Percentiles rank a stretch among this genome's conserved stretches.
phyloP scores from a whole-genome alignment of 169 alveolate genomes.

The Eimeria maxima region DNA sequence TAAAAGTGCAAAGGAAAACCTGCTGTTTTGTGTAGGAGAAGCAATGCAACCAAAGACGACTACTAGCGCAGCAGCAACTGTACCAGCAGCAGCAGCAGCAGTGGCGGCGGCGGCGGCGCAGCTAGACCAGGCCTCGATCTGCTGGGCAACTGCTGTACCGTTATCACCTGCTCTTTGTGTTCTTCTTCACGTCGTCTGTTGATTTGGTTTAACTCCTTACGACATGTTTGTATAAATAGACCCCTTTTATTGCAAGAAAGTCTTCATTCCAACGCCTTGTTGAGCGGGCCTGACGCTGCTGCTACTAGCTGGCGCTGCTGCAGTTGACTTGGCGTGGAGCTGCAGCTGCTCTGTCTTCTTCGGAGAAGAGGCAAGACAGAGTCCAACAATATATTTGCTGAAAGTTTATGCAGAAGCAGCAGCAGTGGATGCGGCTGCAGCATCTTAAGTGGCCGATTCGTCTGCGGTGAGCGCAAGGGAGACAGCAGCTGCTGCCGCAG shows the following conservation, averaged over 20 bases:
- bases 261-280: no score
- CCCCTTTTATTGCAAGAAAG: no score
- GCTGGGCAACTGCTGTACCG: not conserved
- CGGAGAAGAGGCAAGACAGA: not conserved
- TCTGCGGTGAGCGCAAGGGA: no score
- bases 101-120: not conserved
- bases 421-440: not conserved
- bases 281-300: not conserved
- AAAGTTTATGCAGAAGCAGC: not conserved
- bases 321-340: not conserved
- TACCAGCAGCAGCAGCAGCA: not conserved
- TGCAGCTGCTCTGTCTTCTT: not conserved
- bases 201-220: no score
- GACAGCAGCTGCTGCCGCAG: not conserved
- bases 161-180: not conserved
- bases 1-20: not conserved
- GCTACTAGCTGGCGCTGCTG: not conserved
- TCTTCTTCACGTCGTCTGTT: not conserved
- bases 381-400: not conserved
- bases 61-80: not conserved
- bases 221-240: no score
- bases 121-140: not conserved
- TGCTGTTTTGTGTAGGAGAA: not conserved
- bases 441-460: not conserved
- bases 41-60: not conserved